Conservation (phyloP, 129 eudicot species). For the Artemisia annua region DNA sequence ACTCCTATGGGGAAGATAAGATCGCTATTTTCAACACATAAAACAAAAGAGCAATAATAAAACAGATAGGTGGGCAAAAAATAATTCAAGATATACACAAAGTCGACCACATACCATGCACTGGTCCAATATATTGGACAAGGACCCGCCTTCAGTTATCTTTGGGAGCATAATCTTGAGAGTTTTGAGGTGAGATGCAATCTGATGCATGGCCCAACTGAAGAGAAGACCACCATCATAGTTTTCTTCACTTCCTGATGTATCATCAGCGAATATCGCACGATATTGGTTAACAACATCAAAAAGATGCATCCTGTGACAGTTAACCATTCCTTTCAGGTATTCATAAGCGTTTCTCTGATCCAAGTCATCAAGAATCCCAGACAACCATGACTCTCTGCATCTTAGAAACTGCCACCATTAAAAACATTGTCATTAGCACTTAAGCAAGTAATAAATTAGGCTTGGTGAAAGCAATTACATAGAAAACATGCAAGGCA, state of each 20-base stretch:
- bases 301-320: conserved; percentile 88
- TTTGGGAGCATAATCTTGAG: conserved; percentile 92
- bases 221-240: conserved; percentile 98
- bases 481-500: neutral
- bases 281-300: conserved; percentile 98
- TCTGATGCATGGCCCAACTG: conserved; percentile 98
- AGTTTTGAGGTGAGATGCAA: conserved; percentile 74
- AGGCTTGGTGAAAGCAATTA: conserved; percentile 2
- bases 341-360: conserved; percentile 97
- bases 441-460: conserved; percentile 11
- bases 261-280: conserved; percentile 94
- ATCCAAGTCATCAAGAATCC: conserved; percentile 95
- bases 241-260: conserved; percentile 97
- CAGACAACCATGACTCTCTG: conserved; percentile 94
- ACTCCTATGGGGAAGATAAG: no score
- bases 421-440: conserved; percentile 14
- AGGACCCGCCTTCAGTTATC: conserved; percentile 95
- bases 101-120: conserved; percentile 70
- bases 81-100: no score
- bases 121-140: conserved; percentile 88
- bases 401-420: conserved; percentile 77
- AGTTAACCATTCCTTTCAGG: conserved; percentile 80
- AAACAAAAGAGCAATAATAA: no score
- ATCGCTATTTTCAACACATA: no score
- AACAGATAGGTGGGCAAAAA: no score